A percentile compares a stretch with the other conserved stretches of the same genome.
These are phyloP conservation scores for Leptographium radiaticola DNA, from an alignment of 2,329 filamentous ascomycete species.

Conservation along the genomic window DNA sequence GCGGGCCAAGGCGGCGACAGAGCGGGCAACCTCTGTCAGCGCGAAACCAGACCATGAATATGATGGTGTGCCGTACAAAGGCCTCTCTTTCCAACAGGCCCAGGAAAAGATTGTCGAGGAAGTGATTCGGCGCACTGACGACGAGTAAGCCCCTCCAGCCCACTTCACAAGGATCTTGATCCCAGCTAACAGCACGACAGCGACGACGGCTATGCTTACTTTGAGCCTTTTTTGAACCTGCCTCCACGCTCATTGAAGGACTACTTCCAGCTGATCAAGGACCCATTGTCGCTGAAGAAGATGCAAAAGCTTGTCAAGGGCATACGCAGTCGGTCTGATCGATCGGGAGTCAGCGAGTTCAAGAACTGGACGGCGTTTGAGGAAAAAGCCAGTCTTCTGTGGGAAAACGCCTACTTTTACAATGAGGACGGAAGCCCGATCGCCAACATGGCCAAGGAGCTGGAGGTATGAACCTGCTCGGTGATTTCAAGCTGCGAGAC, in stretches of 20 bases:
- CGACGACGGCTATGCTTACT: constrained; percentile 53
- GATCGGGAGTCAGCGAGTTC: constrained; percentile 53
- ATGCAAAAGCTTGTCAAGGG: constrained; percentile 68
- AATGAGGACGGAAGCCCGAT: constrained; percentile 89
- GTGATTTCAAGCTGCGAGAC: not conserved
- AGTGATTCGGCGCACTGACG: constrained; percentile 54
- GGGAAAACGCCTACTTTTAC: constrained; percentile 78
- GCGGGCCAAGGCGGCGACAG: constrained; percentile 6
- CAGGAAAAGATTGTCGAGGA: constrained; percentile 77
- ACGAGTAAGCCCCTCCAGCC: constrained; percentile 31
- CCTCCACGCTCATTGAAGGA: constrained; percentile 66
- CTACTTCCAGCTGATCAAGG: constrained; percentile 73
- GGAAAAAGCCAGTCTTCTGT: constrained; percentile 66
- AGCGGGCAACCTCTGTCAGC: constrained; percentile 3
- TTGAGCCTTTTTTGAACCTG: constrained; percentile 63
- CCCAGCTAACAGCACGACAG: constrained; percentile 7
- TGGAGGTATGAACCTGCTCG: constrained; percentile 46
- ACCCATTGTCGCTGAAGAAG: constrained; percentile 66
- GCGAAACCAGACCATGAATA: constrained; percentile 35
- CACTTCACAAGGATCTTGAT: no score
- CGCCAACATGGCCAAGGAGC: constrained; percentile 59
- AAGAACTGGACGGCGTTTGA: constrained; percentile 75
- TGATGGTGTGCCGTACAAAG: constrained; percentile 49
- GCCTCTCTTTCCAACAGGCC: constrained; percentile 67
- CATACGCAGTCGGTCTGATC: constrained; percentile 52